phyloP scores from a whole-genome alignment of 2,329 filamentous ascomycete species.

The Mycogone perniciosa region DNA sequence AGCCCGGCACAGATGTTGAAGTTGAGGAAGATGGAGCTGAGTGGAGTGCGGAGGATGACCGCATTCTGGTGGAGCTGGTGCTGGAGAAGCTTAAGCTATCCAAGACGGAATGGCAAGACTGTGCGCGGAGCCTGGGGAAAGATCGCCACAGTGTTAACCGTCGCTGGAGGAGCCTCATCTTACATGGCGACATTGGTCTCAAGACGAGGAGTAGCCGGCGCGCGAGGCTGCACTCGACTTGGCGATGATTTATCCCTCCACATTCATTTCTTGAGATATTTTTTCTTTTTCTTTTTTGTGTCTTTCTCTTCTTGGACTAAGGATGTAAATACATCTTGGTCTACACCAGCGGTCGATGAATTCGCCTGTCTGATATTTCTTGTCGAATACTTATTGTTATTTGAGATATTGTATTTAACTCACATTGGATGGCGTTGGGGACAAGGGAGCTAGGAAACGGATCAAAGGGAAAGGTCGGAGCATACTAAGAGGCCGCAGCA shows the following conservation, averaged over 20 bases:
- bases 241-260: conserved; percentile 34
- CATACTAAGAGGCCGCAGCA: no score
- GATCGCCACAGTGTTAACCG: conserved; percentile 51
- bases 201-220: conserved; percentile 40
- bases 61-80: conserved; percentile 60
- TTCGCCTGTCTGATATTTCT: no score
- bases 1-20: conserved; percentile 33
- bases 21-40: conserved; percentile 39
- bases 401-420: no score
- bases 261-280: not conserved
- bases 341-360: no score
- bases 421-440: no score
- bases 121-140: conserved; percentile 55
- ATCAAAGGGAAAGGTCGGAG: no score
- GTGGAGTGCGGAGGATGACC: conserved; percentile 60
- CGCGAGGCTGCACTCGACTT: conserved; percentile 47
- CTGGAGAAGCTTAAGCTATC: conserved; percentile 59
- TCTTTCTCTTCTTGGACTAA: conserved; percentile 8
- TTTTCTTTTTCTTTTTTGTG: not conserved
- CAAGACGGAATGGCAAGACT: conserved; percentile 62
- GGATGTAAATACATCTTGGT: no score
- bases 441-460: no score
- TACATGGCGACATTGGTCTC: conserved; percentile 53
- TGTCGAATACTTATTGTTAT: no score
- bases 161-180: conserved; percentile 58